Conservation (phyloP, 306 rosid genomes). For the Trichosanthes cucumerina region DNA sequence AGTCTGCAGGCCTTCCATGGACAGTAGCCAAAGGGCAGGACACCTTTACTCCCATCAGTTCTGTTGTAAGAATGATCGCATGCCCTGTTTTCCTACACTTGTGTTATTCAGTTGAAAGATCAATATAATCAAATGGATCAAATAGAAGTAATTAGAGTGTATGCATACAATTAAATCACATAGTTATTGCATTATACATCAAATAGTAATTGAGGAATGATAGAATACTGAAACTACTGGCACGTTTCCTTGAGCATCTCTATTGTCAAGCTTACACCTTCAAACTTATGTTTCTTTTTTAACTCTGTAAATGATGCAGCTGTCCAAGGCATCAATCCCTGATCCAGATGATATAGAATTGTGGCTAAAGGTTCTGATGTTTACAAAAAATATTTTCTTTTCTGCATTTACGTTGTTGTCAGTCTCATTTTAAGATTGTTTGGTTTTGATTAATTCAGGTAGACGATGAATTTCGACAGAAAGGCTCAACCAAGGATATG, state of each 20-base stretch:
- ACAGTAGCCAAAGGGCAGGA: constrained; percentile 85
- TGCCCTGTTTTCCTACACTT: background rate
- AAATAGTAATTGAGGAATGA: background rate
- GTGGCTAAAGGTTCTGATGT: constrained; percentile 71
- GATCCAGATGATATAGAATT: constrained; percentile 75
- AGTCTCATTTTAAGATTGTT: constrained; percentile 11
- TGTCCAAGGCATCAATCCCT: constrained; percentile 54
- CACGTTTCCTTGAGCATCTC: background rate
- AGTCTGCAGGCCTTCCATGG: constrained; percentile 99
- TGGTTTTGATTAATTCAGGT: constrained; percentile 39
- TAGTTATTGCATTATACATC: background rate
- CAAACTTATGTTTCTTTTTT: background rate
- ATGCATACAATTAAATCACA: background rate
- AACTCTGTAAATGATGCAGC: constrained; percentile 34
- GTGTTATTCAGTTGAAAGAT: background rate
- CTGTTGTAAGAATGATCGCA: constrained; percentile 31
- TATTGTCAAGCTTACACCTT: background rate
- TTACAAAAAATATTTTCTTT: background rate
- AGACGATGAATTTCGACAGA: constrained; percentile 77
- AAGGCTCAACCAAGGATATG: constrained; percentile 92
- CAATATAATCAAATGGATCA: background rate
- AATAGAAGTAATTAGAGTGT: background rate
- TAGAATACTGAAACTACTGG: background rate
- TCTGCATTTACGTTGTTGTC: background rate
- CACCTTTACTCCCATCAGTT: constrained; percentile 91